Evolutionary conservation across 2,329 filamentous ascomycete species (phyloP), one percentile per base, ranked within the genome.

Genomic region (Xylariales sp.): DNA sequence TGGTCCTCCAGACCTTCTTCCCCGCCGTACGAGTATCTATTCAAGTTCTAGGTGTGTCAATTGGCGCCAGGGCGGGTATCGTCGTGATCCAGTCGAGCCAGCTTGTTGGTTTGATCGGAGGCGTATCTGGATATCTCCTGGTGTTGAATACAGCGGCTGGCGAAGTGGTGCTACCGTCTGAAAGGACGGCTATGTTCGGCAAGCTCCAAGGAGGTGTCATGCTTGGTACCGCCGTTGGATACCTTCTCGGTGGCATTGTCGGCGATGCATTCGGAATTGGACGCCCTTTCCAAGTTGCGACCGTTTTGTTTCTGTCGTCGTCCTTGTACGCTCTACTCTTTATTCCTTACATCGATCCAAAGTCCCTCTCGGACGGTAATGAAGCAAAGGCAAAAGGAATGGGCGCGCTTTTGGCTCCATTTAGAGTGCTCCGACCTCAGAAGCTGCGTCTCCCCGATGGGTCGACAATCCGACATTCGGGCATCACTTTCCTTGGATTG

Each of bases 111-210:
- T 65, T 85, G 12, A 46, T 87, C 3, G 83, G 83, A 0, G 83
- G 83, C 0, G 82, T 83, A 0, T 74, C 75, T 0, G 83, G 83
- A 0, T 87, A 86, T 50, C 70, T 85, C 52, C 68, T 87, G 4
- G 74, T 81, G 2, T 64, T 85, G 16, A 87, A 87, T 47, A 80
- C 81, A 12, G 78, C 82, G 29, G 78, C 82, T 1, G 74, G 81
- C 2, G 82, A 86, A 52, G 63, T 84, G 2, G 76, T 83, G 0
- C 65, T 73, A 24, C 72, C 80, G 0, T 60, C 69, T 14, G 65
- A 75, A 39, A 66, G 83, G 4, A 87, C 83, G 0, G 76, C 69
- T 0, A 73, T 81, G 0, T 76, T 87, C 40, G 83, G 83, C 1
- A 45, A 48, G 46, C 60, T 87, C 0, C 78, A 83, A 46, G 83